phyloP scores from a whole-genome alignment of 768 basidiomycete species.

The Amanita muscaria region DNA sequence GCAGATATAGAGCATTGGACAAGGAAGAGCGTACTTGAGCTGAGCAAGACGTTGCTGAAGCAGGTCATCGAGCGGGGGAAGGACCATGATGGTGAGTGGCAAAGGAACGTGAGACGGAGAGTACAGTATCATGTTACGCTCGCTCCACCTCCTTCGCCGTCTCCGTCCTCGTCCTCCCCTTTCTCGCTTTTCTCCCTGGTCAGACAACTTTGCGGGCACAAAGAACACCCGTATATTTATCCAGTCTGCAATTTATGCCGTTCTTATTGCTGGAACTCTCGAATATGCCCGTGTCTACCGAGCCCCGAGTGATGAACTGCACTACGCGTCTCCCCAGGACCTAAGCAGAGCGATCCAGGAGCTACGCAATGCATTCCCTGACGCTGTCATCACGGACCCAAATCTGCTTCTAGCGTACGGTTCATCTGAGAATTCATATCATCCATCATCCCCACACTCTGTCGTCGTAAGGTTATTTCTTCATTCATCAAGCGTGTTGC shows the following conservation, averaged over 20 bases:
- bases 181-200: conserved; percentile 33
- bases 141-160: not conserved
- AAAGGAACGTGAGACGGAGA: not conserved
- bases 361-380: conserved; percentile 37
- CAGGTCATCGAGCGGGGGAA: conserved; percentile 11
- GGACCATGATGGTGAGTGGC: not conserved
- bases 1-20: conserved; percentile 1
- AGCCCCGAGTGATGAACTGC: conserved; percentile 8
- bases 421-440: conserved; percentile 63
- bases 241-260: conserved; percentile 29
- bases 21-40: conserved; percentile 27
- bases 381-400: conserved; percentile 41
- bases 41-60: conserved; percentile 37
- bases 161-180: not conserved
- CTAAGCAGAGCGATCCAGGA: conserved; percentile 44
- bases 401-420: conserved; percentile 47
- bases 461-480: conserved; percentile 29
- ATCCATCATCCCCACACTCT: conserved; percentile 47
- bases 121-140: not conserved
- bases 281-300: conserved; percentile 19
- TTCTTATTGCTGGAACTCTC: conserved; percentile 23
- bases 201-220: conserved; percentile 27
- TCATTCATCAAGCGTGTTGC: not conserved
- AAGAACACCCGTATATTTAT: conserved; percentile 22
- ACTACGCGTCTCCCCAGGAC: conserved; percentile 41